Evolutionary conservation across 2,329 filamentous ascomycete species (phyloP).

Genomic region (Metarhizium sp.): DNA sequence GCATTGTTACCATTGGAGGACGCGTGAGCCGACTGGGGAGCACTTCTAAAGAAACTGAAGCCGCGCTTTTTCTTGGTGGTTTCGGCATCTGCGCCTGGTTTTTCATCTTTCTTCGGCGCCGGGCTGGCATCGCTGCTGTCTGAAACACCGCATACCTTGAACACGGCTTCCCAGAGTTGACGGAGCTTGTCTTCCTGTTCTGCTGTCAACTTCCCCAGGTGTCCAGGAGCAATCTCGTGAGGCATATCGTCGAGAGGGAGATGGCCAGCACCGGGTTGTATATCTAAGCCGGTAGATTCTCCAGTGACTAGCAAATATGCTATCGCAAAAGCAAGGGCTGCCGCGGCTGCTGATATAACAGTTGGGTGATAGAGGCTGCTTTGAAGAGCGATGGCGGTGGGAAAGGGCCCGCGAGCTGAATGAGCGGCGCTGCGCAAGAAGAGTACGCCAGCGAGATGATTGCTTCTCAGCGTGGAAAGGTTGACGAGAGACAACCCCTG

Average conservation of each 20-base stretch:
- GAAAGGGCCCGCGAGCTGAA: background rate
- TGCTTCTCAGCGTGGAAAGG: background rate
- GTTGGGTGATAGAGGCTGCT: background rate
- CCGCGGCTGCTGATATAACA: constrained; percentile 4
- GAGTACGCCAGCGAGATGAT: background rate
- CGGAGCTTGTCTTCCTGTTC: constrained; percentile 85
- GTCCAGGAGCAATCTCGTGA: constrained; percentile 49
- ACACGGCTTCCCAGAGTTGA: constrained; percentile 71
- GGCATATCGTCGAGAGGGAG: constrained; percentile 25
- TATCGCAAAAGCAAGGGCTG: constrained; percentile 2
- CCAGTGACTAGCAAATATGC: constrained; percentile 1
- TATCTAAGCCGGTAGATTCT: background rate
- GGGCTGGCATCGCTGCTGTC: constrained; percentile 16
- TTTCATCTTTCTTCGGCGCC: constrained; percentile 6
- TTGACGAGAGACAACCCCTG: background rate
- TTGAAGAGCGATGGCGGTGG: background rate
- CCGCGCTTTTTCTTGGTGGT: constrained; percentile 65
- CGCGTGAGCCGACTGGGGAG: constrained; percentile 25
- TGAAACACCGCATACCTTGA: constrained; percentile 63
- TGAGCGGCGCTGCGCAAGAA: background rate
- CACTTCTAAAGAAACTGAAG: constrained; percentile 56
- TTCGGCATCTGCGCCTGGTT: constrained; percentile 24
- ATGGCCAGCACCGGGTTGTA: background rate
- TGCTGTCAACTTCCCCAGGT: constrained; percentile 76
- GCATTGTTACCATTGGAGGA: constrained; percentile 22